Evolutionary conservation across 225 moss, liverwort and hornwort genomes (phyloP), one percentile per base, ranked within the genome.

Genomic region (Takakia lepidozioides): DNA sequence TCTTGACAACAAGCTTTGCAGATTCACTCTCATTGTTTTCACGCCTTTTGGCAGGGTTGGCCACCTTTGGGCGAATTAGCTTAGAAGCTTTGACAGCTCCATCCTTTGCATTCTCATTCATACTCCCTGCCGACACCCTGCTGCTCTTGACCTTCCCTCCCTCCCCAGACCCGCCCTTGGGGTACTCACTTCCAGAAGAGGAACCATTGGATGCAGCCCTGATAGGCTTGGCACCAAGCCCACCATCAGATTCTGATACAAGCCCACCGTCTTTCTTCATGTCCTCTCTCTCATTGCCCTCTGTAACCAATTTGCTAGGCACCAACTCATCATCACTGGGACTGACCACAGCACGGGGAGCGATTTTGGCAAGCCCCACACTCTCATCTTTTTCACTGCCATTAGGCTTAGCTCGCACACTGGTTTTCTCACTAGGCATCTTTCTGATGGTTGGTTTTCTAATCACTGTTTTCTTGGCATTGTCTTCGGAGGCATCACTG

Each of bases 31-130:
- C 57, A 58, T 62, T 29, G 57, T 48, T 75, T 60, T 84, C 55
- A 65, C 56, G 61, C 61, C 54, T 43, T 64, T 67, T 49, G 22
- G 68, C 49, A 15, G 61, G 46, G 17, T 60, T 59, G 10, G 56
- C 38, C 4, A 51, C 47, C 71, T 71, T 71, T 10, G 63, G 48
- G 56, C 63, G 70, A 66, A 75, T 70, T 61, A 81, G 83, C 54
- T 67, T 61, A 4, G 79, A 56, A 57, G 78, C 86, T 54, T 61
- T 71, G 19, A 66, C 56, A 29, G n/a, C n/a, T n/a, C 72, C 83
- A 11, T 83, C 83, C 41, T 85, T 92, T 19, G 45, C 27, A 35
- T 80, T 70, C 55, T 57, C 66, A 16, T 65, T 39, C 17, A 23
- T 17, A 19, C 44, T 57, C 2, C 70, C 35, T 38, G 27, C 52